Conservation (phyloP, 1,139 yeast genomes). For the Candida pseudocylindracea region DNA sequence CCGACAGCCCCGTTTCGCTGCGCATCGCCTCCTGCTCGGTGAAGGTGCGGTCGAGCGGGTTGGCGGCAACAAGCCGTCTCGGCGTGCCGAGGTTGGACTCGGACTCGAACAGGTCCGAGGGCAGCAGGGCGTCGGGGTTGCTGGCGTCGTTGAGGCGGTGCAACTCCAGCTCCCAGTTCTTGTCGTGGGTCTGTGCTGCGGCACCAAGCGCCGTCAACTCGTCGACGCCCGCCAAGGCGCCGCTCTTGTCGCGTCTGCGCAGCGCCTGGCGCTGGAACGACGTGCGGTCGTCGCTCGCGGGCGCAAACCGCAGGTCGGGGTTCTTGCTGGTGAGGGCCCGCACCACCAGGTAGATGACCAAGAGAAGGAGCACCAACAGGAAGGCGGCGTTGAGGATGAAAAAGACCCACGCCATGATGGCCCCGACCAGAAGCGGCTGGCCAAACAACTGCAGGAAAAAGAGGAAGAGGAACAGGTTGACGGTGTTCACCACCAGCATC, state of each 20-base stretch:
- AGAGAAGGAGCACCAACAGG: constrained; percentile 35
- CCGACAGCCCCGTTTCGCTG: too few species aligned
- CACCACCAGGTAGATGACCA: constrained; percentile 33
- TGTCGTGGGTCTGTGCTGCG: constrained; percentile 52
- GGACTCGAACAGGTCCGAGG: too few species aligned
- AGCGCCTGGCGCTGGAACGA: constrained; percentile 48
- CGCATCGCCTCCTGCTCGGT: too few species aligned
- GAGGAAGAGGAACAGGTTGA: constrained; percentile 52
- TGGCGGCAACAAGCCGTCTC: too few species aligned
- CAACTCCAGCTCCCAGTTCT: constrained; percentile 50
- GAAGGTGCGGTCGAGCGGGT: too few species aligned
- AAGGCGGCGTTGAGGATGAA: constrained; percentile 63
- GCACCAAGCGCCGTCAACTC: constrained; percentile 45
- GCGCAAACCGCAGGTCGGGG: constrained; percentile 68
- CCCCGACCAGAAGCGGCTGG: constrained; percentile 41
- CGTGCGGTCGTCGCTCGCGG: constrained; percentile 67
- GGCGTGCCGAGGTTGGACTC: too few species aligned
- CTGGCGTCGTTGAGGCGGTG: constrained; percentile 19
- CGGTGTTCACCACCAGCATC: constrained; percentile 37
- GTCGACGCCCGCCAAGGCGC: constrained; percentile 15
- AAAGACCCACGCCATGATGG: constrained; percentile 67
- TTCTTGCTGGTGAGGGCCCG: constrained; percentile 44
- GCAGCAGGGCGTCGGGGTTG: too few species aligned
- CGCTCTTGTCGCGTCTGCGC: constrained; percentile 5
- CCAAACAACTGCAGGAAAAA: constrained; percentile 57